These are phyloP conservation scores for Phycomyces nitens DNA, from an alignment of 192 early-diverging fungal genomes.

Conservation along the genomic window DNA sequence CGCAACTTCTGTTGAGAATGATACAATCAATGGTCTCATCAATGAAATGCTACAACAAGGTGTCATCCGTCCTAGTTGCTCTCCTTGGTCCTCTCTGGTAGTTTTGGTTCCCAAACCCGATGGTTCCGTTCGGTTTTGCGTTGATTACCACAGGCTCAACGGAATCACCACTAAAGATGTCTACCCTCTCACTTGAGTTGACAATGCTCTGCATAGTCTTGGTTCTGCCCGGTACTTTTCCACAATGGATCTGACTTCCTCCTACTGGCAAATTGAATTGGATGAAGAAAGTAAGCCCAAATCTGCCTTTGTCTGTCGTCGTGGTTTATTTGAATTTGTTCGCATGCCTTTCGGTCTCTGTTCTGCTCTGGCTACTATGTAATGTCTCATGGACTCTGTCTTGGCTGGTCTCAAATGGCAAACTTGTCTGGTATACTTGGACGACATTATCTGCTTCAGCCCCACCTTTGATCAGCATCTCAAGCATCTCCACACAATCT, in stretches of 20 bases:
- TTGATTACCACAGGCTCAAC: constrained; percentile 50
- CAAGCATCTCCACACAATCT: constrained; percentile 11
- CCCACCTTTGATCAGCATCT: constrained; percentile 34
- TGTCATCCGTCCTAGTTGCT: constrained; percentile 34
- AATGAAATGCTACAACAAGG: constrained; percentile 31
- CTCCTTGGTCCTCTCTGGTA: constrained; percentile 42
- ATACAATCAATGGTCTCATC: constrained; percentile 13
- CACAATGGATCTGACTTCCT: constrained; percentile 38
- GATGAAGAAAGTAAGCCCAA: constrained; percentile 4
- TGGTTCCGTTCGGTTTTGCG: constrained; percentile 35
- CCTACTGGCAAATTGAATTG: constrained; percentile 38
- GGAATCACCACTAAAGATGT: constrained; percentile 38
- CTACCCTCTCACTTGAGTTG: constrained; percentile 50
- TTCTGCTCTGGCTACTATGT: constrained; percentile 32
- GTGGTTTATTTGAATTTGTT: constrained; percentile 27
- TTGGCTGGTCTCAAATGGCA: constrained; percentile 24
- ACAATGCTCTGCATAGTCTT: constrained; percentile 36
- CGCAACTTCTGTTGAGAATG: constrained; percentile 10
- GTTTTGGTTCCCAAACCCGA: constrained; percentile 43
- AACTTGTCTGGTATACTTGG: constrained; percentile 36
- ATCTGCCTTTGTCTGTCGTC: constrained; percentile 24
- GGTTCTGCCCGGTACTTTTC: constrained; percentile 32
- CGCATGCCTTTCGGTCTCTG: constrained; percentile 28
- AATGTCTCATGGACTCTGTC: constrained; percentile 35
- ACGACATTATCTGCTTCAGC: constrained; percentile 43